Conservation (phyloP, 495 filamentous ascomycete genomes). For the Penicillium cataractarum region DNA sequence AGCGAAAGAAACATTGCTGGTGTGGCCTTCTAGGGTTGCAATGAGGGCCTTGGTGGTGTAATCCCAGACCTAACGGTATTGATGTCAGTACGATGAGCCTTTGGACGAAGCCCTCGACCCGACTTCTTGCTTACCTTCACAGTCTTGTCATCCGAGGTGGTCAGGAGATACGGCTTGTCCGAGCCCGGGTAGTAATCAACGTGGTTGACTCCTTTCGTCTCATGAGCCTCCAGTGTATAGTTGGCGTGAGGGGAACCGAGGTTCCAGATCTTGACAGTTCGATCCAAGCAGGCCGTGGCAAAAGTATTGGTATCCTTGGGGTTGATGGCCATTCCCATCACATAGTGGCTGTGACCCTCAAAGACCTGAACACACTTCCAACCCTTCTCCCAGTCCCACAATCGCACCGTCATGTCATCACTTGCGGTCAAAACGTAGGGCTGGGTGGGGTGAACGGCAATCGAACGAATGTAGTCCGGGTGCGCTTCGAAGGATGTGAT, state of each 20-base stretch:
- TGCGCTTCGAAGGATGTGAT: constrained; percentile 98
- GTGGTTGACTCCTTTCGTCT: constrained; percentile 97
- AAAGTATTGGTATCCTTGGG: constrained; percentile 99
- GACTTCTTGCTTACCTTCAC: constrained; percentile 62
- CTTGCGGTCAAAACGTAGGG: constrained; percentile 95
- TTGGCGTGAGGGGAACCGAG: constrained; percentile 87
- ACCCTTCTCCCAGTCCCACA: constrained; percentile 98
- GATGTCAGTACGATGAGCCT: not conserved
- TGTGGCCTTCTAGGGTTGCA: constrained; percentile 94
- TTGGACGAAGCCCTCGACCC: not conserved
- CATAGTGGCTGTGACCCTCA: constrained; percentile 97
- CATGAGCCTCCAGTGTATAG: constrained; percentile 95
- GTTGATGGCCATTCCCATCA: constrained; percentile 99
- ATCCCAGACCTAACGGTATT: constrained; percentile 69
- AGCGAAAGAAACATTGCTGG: constrained; percentile 98
- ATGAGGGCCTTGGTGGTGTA: constrained; percentile 98
- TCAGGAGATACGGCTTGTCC: constrained; percentile 96
- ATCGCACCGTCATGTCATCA: constrained; percentile 99
- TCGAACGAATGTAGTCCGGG: constrained; percentile 97
- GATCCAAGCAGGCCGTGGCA: constrained; percentile 92
- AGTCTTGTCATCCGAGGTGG: constrained; percentile 92
- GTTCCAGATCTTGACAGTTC: constrained; percentile 98
- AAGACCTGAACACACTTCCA: constrained; percentile 99
- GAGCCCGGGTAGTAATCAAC: constrained; percentile 97
- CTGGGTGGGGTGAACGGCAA: constrained; percentile 94